These are phyloP conservation scores for Borovskyia barvae DNA, from an alignment of 208 protist species.

Conservation along the genomic window DNA sequence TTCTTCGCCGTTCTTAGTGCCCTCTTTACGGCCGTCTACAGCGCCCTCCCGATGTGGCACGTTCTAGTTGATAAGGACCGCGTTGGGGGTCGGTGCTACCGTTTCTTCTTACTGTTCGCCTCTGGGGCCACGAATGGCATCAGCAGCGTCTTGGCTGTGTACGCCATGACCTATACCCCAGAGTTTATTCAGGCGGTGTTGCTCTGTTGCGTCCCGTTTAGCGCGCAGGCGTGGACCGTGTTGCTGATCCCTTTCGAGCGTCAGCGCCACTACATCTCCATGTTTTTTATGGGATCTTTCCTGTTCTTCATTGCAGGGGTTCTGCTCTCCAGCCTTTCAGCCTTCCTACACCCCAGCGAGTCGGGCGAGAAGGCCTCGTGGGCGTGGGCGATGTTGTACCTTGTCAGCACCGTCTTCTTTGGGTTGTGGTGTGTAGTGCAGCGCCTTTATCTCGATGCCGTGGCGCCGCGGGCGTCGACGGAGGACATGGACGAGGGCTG, in stretches of 20 bases:
- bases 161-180: slow-evolving; percentile 71
- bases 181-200: slow-evolving; percentile 80
- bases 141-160: slow-evolving; percentile 50
- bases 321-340: slow-evolving; percentile 49
- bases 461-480: slow-evolving; percentile 20
- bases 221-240: slow-evolving; percentile 73
- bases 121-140: slow-evolving; percentile 67
- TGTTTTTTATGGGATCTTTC: slow-evolving; percentile 66
- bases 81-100: slow-evolving; percentile 42
- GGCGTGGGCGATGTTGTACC: slow-evolving; percentile 72
- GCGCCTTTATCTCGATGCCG: slow-evolving; percentile 73
- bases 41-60: slow-evolving; percentile 39
- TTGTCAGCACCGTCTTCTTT: slow-evolving; percentile 69
- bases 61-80: slow-evolving; percentile 59
- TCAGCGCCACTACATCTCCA: slow-evolving; percentile 65
- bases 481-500: neutral
- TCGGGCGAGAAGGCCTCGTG: slow-evolving; percentile 21
- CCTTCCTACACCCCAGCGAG: slow-evolving; percentile 34
- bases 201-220: slow-evolving; percentile 71
- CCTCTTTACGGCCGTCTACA: slow-evolving; percentile 41
- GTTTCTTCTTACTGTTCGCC: slow-evolving; percentile 68
- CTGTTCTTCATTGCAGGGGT: slow-evolving; percentile 66
- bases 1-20: slow-evolving; percentile 37
- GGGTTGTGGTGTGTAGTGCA: slow-evolving; percentile 83
- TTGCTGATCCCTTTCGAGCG: slow-evolving; percentile 71